Percentiles rank a stretch among this genome's conserved stretches.
phyloP scores from a whole-genome alignment of 31 red algal species.

The Endocladia muricata region DNA sequence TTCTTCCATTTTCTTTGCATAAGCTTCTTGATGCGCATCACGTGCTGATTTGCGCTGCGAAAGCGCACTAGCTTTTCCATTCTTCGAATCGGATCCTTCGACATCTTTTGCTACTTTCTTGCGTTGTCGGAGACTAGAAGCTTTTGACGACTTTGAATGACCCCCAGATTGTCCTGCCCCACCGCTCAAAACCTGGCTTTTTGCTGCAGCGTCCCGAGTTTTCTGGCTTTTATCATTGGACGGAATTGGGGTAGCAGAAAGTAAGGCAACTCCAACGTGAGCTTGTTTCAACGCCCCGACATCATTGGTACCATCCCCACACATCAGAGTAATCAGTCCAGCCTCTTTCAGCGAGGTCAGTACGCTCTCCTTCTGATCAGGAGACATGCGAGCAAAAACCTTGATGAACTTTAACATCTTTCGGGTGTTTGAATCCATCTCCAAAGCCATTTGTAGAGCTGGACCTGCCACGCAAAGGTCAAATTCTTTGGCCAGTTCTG shows the following conservation, averaged over 20 bases:
- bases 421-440: neutral
- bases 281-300: conserved; percentile 98
- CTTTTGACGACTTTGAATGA: neutral
- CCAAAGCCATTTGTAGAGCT: conserved; percentile 50
- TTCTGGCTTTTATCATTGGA: neutral
- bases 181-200: neutral
- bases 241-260: conserved; percentile 33
- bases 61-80: neutral
- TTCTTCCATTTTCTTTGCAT: conserved; percentile 67
- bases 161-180: neutral
- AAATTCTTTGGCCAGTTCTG: conserved; percentile 51
- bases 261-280: conserved; percentile 96
- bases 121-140: conserved; percentile 27
- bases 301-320: conserved; percentile 99
- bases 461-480: conserved; percentile 85
- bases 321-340: conserved; percentile 85
- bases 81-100: neutral
- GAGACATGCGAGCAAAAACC: conserved; percentile 87
- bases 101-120: conserved; percentile 26
- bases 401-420: conserved; percentile 45
- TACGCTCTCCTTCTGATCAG: conserved; percentile 84
- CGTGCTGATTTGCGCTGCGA: neutral
- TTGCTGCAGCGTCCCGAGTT: neutral
- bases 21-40: conserved; percentile 24
- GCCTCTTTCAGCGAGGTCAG: conserved; percentile 77